These are phyloP conservation scores for Secale cereale DNA, from an alignment of 176 grass and related monocot species.

Conservation along the genomic window DNA sequence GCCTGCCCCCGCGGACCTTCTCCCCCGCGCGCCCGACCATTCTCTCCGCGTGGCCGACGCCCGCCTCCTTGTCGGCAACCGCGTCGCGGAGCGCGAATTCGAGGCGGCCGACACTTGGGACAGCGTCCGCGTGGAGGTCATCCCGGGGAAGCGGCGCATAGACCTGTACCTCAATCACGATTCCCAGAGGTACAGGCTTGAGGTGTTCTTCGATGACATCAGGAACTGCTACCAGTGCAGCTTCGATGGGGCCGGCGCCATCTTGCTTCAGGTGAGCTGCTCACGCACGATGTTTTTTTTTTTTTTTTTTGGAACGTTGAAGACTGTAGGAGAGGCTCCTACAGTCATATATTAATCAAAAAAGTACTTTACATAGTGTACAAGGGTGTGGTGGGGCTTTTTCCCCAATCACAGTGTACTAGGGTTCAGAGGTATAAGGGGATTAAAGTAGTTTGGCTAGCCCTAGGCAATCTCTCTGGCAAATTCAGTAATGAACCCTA, in stretches of 20 bases:
- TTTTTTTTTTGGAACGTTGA: no score
- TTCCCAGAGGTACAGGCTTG: constrained; percentile 61
- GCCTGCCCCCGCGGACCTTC: constrained; percentile 47
- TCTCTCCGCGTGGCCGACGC: constrained; percentile 22
- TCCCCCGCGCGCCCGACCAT: constrained; percentile 58
- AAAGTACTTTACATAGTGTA: no score
- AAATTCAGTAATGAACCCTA: no score
- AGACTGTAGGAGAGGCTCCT: no score
- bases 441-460: no score
- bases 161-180: constrained; percentile 62
- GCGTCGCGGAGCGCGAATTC: constrained; percentile 33
- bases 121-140: constrained; percentile 69
- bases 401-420: no score
- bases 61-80: constrained; percentile 32
- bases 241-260: constrained; percentile 33
- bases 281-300: neutral
- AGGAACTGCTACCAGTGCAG: constrained; percentile 51
- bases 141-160: constrained; percentile 59
- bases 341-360: no score
- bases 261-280: constrained; percentile 70
- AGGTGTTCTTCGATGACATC: constrained; percentile 72
- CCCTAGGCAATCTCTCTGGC: no score
- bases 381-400: no score
- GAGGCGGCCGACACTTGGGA: constrained; percentile 59
- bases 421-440: no score